phyloP scores from a whole-genome alignment of 345 rosid genomes.

The Euphorbia pulcherrima region DNA sequence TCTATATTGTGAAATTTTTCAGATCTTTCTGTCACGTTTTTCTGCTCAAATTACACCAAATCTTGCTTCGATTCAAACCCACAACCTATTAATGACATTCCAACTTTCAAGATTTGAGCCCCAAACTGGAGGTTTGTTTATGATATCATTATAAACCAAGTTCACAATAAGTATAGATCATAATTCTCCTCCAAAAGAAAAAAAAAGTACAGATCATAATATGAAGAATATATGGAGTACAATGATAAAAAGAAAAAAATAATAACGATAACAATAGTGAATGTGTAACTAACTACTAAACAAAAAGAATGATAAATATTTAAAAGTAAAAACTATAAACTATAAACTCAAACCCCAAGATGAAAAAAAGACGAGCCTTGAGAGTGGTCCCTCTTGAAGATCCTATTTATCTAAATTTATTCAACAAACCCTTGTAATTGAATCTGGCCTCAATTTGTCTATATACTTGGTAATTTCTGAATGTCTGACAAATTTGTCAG shows the following conservation, averaged over 20 bases:
- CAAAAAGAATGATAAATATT: conserved; percentile 5
- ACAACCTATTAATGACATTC: no score
- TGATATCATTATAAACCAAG: no score
- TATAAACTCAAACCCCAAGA: background rate
- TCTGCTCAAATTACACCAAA: no score
- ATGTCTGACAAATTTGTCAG: background rate
- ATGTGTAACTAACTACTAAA: background rate
- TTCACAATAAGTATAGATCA: no score
- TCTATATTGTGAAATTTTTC: no score
- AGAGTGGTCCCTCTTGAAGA: background rate
- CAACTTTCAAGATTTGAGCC: no score
- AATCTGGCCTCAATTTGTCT: background rate
- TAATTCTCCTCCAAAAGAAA: no score
- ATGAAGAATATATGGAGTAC: background rate
- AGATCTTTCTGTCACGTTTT: no score
- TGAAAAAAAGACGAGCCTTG: background rate
- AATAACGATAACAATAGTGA: background rate
- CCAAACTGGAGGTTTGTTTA: no score
- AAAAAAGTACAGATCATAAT: background rate
- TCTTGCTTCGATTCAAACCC: no score
- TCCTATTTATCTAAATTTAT: background rate
- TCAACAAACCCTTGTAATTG: background rate
- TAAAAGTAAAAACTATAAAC: no score
- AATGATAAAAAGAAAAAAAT: background rate
- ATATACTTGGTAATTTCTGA: background rate